Conservation (phyloP, 768 basidiomycete genomes). For the Lepiota venenata region DNA sequence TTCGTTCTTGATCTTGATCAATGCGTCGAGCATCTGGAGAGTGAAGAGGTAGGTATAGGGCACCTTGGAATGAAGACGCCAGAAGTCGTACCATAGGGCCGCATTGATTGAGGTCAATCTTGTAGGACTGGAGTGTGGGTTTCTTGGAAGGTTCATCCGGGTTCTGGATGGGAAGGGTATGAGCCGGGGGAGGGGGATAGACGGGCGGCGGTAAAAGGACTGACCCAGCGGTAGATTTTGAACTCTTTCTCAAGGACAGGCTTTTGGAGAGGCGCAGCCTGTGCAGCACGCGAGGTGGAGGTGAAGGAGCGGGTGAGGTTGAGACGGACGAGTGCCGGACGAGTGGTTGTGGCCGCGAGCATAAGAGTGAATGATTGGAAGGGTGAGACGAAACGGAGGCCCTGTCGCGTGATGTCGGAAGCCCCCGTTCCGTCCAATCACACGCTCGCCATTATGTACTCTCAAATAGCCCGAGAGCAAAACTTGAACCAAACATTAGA, state of each 20-base stretch:
- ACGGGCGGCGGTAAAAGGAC: not conserved
- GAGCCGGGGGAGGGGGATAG: not conserved
- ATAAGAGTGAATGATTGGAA: slow-evolving; percentile 7
- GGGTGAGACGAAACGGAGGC: slow-evolving; percentile 7
- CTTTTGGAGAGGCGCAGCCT: slow-evolving; percentile 59
- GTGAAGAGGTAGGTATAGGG: not conserved
- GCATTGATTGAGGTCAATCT: slow-evolving; percentile 88
- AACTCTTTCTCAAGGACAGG: slow-evolving; percentile 85
- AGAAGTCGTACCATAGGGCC: slow-evolving; percentile 76
- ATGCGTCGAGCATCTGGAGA: slow-evolving; percentile 74
- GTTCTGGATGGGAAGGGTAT: slow-evolving; percentile 48
- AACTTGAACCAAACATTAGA: too few species aligned
- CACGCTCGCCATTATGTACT: slow-evolving; percentile 13
- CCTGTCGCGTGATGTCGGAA: slow-evolving; percentile 22
- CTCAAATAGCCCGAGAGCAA: not conserved
- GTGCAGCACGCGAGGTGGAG: slow-evolving; percentile 18
- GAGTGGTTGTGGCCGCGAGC: slow-evolving; percentile 10
- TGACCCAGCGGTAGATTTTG: slow-evolving; percentile 98
- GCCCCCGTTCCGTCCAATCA: slow-evolving; percentile 17
- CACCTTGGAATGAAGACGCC: too few species aligned
- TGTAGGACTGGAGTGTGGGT: slow-evolving; percentile 87
- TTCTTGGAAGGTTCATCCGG: slow-evolving; percentile 93
- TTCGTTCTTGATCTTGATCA: slow-evolving; percentile 99
- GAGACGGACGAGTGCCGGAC: slow-evolving; percentile 5
- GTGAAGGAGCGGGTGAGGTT: slow-evolving; percentile 18